Evolutionary conservation across 164 flowering plant genomes (phyloP).

Genomic region (Magnolia changhungtana): DNA sequence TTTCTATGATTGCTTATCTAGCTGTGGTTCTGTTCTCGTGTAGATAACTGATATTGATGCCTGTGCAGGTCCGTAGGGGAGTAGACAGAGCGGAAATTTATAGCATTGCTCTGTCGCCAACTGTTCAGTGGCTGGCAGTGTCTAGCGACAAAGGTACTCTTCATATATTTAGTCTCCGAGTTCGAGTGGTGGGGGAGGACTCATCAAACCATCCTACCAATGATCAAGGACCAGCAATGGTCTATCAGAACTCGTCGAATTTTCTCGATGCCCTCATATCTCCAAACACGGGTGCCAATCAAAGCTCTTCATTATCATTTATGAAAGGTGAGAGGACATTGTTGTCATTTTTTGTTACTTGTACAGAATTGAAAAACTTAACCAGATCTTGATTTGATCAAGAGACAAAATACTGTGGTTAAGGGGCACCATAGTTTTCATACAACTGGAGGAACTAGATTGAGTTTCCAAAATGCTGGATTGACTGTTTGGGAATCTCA

Average conservation of each 20-base stretch:
- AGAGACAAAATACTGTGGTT: too few relatives aligned
- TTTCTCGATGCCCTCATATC: conserved; percentile 64
- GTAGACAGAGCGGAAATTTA: conserved; percentile 50
- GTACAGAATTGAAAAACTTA: too few relatives aligned
- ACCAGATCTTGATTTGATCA: too few relatives aligned
- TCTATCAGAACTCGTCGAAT: conserved; percentile 55
- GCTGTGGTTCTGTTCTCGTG: not conserved
- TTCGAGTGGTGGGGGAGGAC: conserved; percentile 73
- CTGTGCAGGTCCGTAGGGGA: conserved; percentile 54
- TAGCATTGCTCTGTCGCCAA: conserved; percentile 52
- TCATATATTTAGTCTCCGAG: conserved; percentile 59
- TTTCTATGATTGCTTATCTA: not conserved
- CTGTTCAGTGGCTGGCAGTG: conserved; percentile 61
- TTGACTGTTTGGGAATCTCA: too few relatives aligned
- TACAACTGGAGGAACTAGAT: too few relatives aligned
- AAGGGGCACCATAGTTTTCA: too few relatives aligned
- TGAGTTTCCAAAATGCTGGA: too few relatives aligned
- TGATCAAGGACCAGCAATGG: conserved; percentile 31
- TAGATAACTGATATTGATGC: not conserved
- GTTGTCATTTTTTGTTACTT: not conserved
- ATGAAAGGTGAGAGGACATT: conserved; percentile 66
- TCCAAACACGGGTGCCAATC: conserved; percentile 60
- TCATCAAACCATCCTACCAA: conserved; percentile 30
- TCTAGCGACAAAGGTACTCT: conserved; percentile 63
- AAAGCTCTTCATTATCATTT: conserved; percentile 72